Percentiles rank a stretch among this genome's conserved stretches.
phyloP scores from a whole-genome alignment of 2,329 filamentous ascomycete species.

The Colletotrichum cereale region DNA sequence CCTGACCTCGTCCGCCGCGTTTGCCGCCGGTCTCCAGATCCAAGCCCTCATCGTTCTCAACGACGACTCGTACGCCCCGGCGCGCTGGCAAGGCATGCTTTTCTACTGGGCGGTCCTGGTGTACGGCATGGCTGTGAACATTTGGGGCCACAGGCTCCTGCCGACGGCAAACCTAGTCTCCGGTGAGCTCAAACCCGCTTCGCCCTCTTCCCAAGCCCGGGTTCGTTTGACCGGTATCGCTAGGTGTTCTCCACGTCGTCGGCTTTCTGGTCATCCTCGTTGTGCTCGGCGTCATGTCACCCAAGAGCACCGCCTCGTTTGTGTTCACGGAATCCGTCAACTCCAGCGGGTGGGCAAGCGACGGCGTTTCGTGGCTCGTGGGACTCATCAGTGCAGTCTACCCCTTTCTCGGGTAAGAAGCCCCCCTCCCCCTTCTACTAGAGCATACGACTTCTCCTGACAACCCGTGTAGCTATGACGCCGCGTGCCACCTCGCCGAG shows the following conservation, averaged over 20 bases:
- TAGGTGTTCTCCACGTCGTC: constrained; percentile 45
- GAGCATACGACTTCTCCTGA: background rate
- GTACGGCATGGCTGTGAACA: constrained; percentile 55
- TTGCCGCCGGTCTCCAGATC: constrained; percentile 58
- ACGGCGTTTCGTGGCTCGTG: constrained; percentile 51
- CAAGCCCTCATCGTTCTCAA: constrained; percentile 59
- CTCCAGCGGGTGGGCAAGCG: constrained; percentile 48
- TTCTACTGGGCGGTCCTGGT: constrained; percentile 59
- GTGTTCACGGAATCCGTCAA: constrained; percentile 51
- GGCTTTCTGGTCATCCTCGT: constrained; percentile 48
- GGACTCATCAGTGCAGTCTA: constrained; percentile 50
- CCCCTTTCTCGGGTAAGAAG: constrained; percentile 50
- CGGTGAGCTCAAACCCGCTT: constrained; percentile 19
- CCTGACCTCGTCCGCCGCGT: constrained; percentile 61
- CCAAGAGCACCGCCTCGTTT: constrained; percentile 47
- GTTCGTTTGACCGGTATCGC: background rate
- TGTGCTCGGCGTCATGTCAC: constrained; percentile 47
- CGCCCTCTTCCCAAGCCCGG: background rate
- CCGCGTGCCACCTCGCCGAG: constrained; percentile 50
- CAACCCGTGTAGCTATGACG: constrained; percentile 47
- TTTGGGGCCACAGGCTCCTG: constrained; percentile 54
- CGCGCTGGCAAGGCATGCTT: constrained; percentile 60
- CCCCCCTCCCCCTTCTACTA: background rate
- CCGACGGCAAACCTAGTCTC: constrained; percentile 51
- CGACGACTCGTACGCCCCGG: constrained; percentile 53